phyloP scores from a whole-genome alignment of 495 filamentous ascomycete genomes.

The Pyrenula massariospora region DNA sequence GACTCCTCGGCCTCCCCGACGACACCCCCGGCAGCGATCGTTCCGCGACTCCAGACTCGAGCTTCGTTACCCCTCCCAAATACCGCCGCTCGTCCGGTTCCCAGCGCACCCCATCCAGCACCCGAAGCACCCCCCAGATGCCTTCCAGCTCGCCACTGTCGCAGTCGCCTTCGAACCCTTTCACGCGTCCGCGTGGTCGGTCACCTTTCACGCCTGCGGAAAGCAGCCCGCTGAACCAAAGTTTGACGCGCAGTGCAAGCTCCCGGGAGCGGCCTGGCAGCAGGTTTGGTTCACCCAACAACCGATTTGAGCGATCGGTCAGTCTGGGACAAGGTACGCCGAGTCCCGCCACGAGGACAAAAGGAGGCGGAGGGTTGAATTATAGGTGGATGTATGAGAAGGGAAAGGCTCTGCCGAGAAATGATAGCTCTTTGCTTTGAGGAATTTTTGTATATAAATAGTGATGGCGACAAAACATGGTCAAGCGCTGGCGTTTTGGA shows the following conservation, averaged over 20 bases:
- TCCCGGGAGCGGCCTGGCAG: neutral
- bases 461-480: neutral
- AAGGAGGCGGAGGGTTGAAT: neutral
- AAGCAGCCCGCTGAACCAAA: neutral
- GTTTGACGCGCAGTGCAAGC: neutral
- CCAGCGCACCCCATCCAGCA: neutral
- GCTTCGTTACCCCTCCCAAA: conserved; percentile 69
- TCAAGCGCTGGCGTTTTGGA: neutral
- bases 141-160: neutral
- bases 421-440: neutral
- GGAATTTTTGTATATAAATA: neutral
- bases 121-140: neutral
- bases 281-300: neutral
- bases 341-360: neutral
- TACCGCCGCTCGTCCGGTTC: conserved; percentile 52
- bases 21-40: conserved; percentile 19
- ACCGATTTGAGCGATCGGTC: neutral
- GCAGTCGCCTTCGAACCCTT: neutral
- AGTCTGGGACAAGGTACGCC: neutral
- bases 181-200: neutral
- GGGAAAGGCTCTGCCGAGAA: neutral
- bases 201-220: neutral
- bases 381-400: neutral
- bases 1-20: conserved; percentile 69
- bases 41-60: conserved; percentile 48